Percentiles rank a stretch among this genome's conserved stretches.
Conservation (phyloP, 106 monocot genomes). For the Acorus gramineus region DNA sequence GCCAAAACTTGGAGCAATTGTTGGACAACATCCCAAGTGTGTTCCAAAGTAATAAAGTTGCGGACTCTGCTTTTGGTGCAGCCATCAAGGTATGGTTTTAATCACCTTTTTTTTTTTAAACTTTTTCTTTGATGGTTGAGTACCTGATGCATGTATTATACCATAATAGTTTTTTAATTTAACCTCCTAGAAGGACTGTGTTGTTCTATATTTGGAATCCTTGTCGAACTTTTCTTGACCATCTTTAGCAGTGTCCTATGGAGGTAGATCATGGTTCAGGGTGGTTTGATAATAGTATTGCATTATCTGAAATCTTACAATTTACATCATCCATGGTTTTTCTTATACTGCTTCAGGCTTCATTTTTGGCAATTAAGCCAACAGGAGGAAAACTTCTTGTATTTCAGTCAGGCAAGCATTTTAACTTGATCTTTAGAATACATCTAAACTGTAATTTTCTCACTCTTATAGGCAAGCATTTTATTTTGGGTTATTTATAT, state of each 20-base stretch:
- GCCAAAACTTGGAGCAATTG: constrained; percentile 80
- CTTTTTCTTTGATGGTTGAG: neutral
- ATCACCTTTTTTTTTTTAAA: neutral
- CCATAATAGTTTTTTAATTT: neutral
- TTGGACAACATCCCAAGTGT: constrained; percentile 88
- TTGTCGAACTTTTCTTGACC: too few species aligned
- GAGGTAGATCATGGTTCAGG: too few species aligned
- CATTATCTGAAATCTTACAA: too few species aligned
- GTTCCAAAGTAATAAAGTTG: constrained; percentile 75
- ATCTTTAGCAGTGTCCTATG: too few species aligned
- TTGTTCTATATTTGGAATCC: too few species aligned
- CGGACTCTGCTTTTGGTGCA: constrained; percentile 96
- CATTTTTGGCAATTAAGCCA: constrained; percentile 84
- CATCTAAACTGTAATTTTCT: too few species aligned
- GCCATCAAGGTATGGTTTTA: constrained; percentile 60
- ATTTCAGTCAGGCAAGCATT: constrained; percentile 79
- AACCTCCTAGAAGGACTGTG: too few species aligned
- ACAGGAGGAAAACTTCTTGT: constrained; percentile 97
- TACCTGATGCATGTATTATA: too few species aligned
- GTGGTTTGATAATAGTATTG: too few species aligned
- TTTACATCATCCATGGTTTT: neutral
- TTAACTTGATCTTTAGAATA: neutral
- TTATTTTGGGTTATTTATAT: neutral
- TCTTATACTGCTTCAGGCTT: constrained; percentile 43
- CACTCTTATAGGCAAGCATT: neutral